Percentiles rank a stretch among this genome's conserved stretches.
Conservation (phyloP, 768 basidiomycete genomes). For the Suillus sp. region DNA sequence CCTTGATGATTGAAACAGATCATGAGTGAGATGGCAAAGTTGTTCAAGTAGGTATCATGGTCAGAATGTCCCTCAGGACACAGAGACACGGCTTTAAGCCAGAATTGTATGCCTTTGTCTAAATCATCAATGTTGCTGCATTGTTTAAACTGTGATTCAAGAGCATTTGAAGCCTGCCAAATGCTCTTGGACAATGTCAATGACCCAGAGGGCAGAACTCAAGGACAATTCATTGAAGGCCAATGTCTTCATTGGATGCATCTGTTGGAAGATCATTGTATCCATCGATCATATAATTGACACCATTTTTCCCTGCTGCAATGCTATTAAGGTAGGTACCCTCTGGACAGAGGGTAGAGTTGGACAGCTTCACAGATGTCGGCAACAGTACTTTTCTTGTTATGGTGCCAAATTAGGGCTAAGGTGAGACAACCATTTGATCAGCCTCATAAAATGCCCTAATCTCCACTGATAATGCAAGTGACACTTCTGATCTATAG, state of each 20-base stretch:
- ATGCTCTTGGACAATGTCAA: background rate
- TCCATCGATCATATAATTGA: background rate
- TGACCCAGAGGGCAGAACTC: background rate
- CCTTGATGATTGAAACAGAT: no score
- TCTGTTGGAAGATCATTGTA: background rate
- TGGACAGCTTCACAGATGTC: no score
- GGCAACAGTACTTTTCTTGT: background rate
- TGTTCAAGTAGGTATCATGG: fast-evolving
- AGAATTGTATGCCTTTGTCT: no score
- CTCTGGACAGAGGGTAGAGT: background rate
- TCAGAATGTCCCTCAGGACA: no score
- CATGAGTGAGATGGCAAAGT: no score
- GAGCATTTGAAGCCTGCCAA: background rate
- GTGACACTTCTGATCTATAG: background rate
- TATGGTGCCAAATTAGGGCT: background rate
- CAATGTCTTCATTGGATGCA: background rate
- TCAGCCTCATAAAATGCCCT: background rate
- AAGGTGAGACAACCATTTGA: background rate
- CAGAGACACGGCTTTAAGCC: no score
- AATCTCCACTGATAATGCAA: background rate
- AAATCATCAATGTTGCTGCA: no score
- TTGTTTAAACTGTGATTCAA: background rate
- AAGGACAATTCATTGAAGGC: background rate
- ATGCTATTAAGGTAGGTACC: background rate
- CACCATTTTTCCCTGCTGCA: background rate